These are phyloP conservation scores for Stenocarpella maydis DNA, from an alignment of 2,329 filamentous ascomycete species.

Conservation along the genomic window DNA sequence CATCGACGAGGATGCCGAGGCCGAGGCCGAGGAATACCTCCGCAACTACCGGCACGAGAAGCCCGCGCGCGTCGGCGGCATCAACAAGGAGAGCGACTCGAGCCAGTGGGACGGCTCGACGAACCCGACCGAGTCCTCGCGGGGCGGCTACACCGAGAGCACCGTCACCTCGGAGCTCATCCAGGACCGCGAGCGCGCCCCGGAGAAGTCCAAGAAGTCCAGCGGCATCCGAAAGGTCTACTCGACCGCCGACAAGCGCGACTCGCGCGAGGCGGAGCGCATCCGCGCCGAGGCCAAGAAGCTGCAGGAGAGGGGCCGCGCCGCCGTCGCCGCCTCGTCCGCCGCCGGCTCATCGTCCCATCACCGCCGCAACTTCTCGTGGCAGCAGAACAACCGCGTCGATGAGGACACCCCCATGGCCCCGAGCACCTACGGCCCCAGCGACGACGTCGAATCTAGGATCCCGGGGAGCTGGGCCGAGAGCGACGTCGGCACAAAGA, in stretches of 20 bases:
- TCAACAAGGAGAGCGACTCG: slow-evolving; percentile 84
- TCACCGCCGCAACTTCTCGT: slow-evolving; percentile 37
- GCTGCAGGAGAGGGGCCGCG: slow-evolving; percentile 61
- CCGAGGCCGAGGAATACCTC: slow-evolving; percentile 72
- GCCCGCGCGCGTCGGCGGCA: slow-evolving; percentile 83
- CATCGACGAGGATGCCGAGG: slow-evolving; percentile 71
- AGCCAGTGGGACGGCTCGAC: slow-evolving; percentile 79
- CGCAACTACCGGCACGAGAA: slow-evolving; percentile 87
- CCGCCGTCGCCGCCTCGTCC: slow-evolving; percentile 53
- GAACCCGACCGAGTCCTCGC: slow-evolving; percentile 69
- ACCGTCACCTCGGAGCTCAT: slow-evolving; percentile 70
- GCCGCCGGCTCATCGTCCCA: slow-evolving; percentile 44
- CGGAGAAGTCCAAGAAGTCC: slow-evolving; percentile 51
- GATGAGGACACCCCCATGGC: slow-evolving; percentile 35
- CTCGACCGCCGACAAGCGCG: slow-evolving; percentile 64
- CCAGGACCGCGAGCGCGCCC: slow-evolving; percentile 57
- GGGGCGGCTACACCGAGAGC: slow-evolving; percentile 41
- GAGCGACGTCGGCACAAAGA: slow-evolving; percentile 61
- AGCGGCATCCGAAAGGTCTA: slow-evolving; percentile 69
- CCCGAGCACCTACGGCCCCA: slow-evolving; percentile 35
- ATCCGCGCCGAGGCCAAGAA: slow-evolving; percentile 64
- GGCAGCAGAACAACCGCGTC: slow-evolving; percentile 34
- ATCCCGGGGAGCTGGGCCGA: slow-evolving; percentile 49
- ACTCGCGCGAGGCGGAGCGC: slow-evolving; percentile 60
- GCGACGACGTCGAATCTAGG: slow-evolving; percentile 40